Evolutionary conservation across 495 filamentous ascomycete genomes (phyloP), one percentile per base, ranked within the genome.

Genomic region (Thermothielavioides terrestris): DNA sequence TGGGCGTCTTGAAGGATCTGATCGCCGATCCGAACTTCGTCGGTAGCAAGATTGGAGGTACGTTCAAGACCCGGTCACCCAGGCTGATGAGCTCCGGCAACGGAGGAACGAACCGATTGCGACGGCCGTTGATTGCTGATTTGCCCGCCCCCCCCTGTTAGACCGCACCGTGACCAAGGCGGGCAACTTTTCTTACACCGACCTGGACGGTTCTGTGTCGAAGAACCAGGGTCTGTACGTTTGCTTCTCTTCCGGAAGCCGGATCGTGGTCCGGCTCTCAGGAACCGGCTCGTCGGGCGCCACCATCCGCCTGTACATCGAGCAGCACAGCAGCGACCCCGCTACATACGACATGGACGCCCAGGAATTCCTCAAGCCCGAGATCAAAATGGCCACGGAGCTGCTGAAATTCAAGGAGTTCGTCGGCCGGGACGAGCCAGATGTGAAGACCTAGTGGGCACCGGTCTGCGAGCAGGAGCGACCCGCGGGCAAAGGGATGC

Each of bases 161-260:
- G 76, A 75, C 46, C 83, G 86, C 62, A 95, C 88, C 54, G 88
- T 96, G 26, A 66, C 78, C 30, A 85, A 94, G 54, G 91, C 89
- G 14, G 92, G 89, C 52, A 89, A 98, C 75, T 98, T 98, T 75
- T 81, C 83, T 11, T 98, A 98, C 77, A 96, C 86, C 3, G 92
- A 98, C 68, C 81, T 97, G 18, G 92, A 98, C 59, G 91, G 91
- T 46, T 94, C 88, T 50, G 88, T 97, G 21, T 81, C 87, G 65
- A 86, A 90, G 62, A 95, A 95, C 77, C 92, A 98, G 72, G 92
- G 92, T 44, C 81, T 97, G 52, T 98, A 86, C 60, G 85, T 87
- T 68, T 88, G 88, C 70, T 97, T 97, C 71, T 88, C 89, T 42
- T 89, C 94, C 47, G 92, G 92, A 51, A 91, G 86, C 71, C 82